Evolutionary conservation across 495 filamentous ascomycete genomes (phyloP), one percentile per base, ranked within the genome.

Genomic region (Clavariopsis aquatica): DNA sequence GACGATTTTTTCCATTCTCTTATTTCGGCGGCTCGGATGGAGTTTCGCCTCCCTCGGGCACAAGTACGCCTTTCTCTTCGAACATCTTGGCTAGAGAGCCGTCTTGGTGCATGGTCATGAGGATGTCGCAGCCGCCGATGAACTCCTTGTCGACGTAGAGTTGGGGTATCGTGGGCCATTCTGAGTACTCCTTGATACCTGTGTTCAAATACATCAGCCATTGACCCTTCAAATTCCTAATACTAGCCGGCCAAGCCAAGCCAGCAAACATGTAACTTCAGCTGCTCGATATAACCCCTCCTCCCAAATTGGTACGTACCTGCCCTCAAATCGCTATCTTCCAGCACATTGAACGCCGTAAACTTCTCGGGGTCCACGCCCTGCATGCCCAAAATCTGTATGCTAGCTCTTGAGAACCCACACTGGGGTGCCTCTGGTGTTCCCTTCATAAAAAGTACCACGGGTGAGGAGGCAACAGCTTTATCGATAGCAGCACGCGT

Each of bases 401-500:
- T 92, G 73, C 85, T 93, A 24, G 94, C 93, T 71, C 92, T 84
- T 54, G 94, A 98, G 80, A 97, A 98, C 41, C 94, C 94, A 76
- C 94, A 98, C 74, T 98, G 93, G n/a, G 94, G 94, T 23, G 84
- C 91, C 76, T 97, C 94, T 43, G 94, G 94, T 1, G 94, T 97
- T 54, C 94, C 93, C 78, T 98, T 98, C 93, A 98, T 98, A 80
- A 98, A 98, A 26, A 98, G 83, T 17, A 98, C 94, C 0, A 98
- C 93, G 3, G 93, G 93, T 10, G 91, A 87, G 1, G 91, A 89
- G 24, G 74, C 78, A 20, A 98, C 85, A 9, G 92, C 93, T 74
- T 92, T 89, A 71, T 97, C 89, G 65, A 98, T 97, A 3, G 92
- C 91, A 27, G 83, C 75, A 60, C 79, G 82, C 22, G 88, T 92